Evolutionary conservation across 1,284 basidiomycete genomes (phyloP), one percentile per base, ranked within the genome.

Genomic region (Boletellus deceptivus): DNA sequence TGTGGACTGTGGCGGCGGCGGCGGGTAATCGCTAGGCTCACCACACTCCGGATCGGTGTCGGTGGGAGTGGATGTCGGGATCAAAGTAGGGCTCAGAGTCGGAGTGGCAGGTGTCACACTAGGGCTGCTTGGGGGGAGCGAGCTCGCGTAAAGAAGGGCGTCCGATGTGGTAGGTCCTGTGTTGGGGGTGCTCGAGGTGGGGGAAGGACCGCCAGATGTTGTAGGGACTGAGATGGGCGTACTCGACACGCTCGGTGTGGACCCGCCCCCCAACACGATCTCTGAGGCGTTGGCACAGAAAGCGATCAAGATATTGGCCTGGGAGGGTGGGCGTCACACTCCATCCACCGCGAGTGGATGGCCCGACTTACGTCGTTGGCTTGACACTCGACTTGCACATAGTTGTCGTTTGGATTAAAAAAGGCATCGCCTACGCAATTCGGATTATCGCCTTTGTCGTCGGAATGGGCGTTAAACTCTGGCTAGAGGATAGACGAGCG

Each of bases 371-470:
- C 70, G 40, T 72, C n/a, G 35, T 58, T 5, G 1, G 10, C 9
- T 48, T 68, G 47, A 41, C 71, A 78, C 22, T 59, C 64, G 13
- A 70, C 70, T 54, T 77, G 76, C 22, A 72, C 76, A 34, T 61
- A 54, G 49, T 66, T 72, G 54, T 78, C 75, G 47, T 67, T 58
- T 2, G 74, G 51, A 4, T 34, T 14, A 59, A 70, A 72, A 62
- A 77, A 79, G 3, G 76, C 76, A 1, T 54, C 58, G 6, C 49
- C 27, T 5, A 18, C 14, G 52, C 76, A 77, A 35, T 42, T 41
- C 5, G 57, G 18, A 33, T 2, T 41, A 11, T 43, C 16, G 17
- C 59, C 59, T 60, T 40, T 18, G 14, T 43, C 20, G 17, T 20
- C 20, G 20, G 4, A 20, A 20, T 43, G 10, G 58, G 35, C 24